phyloP scores from a whole-genome alignment of 208 protist species.

The Balamuthia mandrillaris region DNA sequence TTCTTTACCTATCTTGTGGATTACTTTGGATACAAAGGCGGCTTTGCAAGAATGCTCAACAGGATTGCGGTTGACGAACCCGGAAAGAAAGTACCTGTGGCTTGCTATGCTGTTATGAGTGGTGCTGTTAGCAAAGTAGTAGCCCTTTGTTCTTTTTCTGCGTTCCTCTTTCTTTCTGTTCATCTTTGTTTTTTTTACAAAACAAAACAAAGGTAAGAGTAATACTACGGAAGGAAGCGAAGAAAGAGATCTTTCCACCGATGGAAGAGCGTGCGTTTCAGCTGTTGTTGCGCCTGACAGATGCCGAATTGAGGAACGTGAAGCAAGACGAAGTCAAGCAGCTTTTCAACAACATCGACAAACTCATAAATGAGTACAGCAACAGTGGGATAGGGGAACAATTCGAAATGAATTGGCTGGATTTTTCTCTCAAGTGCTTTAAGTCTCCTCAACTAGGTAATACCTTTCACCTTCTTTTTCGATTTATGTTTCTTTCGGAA shows the following conservation, averaged over 20 bases:
- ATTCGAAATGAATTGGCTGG: constrained; percentile 7
- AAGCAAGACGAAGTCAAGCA: constrained; percentile 25
- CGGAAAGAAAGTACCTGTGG: background rate
- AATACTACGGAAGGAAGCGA: background rate
- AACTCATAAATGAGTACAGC: background rate
- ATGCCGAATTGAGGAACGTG: background rate
- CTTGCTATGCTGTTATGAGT: background rate
- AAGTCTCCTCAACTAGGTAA: background rate
- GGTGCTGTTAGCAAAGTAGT: background rate
- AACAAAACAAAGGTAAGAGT: background rate
- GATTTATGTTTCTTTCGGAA: too few species aligned
- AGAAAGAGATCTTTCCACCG: background rate
- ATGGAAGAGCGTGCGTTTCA: background rate
- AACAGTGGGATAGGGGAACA: background rate
- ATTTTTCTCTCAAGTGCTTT: constrained; percentile 37
- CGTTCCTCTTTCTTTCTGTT: too few species aligned
- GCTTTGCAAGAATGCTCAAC: constrained; percentile 9
- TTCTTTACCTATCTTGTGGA: background rate
- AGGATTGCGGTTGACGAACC: background rate
- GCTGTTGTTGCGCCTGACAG: background rate
- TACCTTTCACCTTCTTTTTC: too few species aligned
- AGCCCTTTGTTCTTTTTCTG: too few species aligned
- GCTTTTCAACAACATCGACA: background rate
- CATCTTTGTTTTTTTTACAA: background rate
- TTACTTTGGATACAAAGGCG: constrained; percentile 22